Evolutionary conservation across 148 eudicot genomes (phyloP).

Genomic region (Spergularia bocconei): DNA sequence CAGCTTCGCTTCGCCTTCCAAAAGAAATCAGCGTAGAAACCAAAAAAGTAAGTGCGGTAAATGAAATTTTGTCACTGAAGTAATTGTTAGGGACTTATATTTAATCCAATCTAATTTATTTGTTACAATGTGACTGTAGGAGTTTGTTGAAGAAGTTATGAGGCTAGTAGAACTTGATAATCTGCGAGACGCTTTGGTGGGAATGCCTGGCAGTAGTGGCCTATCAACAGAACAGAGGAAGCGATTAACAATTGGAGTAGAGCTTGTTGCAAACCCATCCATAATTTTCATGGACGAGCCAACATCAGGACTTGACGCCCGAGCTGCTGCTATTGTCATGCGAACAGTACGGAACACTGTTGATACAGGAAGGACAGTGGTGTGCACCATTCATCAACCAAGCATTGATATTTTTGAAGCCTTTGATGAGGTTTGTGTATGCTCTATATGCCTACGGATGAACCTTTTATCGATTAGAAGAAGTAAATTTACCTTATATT

Average conservation of each 20-base stretch:
- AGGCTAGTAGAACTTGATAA: slow-evolving; percentile 64
- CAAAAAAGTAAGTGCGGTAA: slow-evolving; percentile 46
- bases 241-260: slow-evolving; percentile 87
- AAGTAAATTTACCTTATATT: slow-evolving; percentile 4
- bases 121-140: slow-evolving; percentile 41
- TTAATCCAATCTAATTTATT: slow-evolving; percentile 2
- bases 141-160: slow-evolving; percentile 87
- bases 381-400: slow-evolving; percentile 97
- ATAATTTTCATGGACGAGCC: slow-evolving; percentile 98
- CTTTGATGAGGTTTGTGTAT: slow-evolving; percentile 73
- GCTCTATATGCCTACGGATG: not conserved
- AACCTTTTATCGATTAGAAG: not conserved
- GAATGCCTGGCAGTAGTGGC: slow-evolving; percentile 69
- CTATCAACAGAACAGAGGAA: slow-evolving; percentile 90
- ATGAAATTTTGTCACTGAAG: not conserved
- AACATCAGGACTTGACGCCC: slow-evolving; percentile 96
- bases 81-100: not conserved
- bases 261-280: slow-evolving; percentile 94
- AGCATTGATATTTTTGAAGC: slow-evolving; percentile 94
- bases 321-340: slow-evolving; percentile 98
- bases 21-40: slow-evolving; percentile 46
- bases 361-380: slow-evolving; percentile 93
- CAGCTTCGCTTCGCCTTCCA: slow-evolving; percentile 75
- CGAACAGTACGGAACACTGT: slow-evolving; percentile 89
- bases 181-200: slow-evolving; percentile 74